Base-by-base conservation (phyloP, 2,329 filamentous ascomycete genomes). In the Hortaea sp. region DNA sequence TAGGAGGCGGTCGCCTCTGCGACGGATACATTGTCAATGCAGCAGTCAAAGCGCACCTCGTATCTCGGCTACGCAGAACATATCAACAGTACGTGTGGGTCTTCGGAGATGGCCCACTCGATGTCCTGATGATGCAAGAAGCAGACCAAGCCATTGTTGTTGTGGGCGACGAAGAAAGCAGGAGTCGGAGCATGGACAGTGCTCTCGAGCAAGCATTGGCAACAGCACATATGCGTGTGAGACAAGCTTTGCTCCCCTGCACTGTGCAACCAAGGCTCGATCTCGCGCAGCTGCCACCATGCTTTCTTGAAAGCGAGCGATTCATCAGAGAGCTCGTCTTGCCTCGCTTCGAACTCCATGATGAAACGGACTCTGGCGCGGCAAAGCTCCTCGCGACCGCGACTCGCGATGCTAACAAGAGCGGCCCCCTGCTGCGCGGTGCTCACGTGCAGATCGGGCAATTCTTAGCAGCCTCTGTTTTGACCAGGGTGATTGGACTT, bases 51-150 rank as follows among this genome's bases (percentile, higher is more conserved):
- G 70, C 62, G 1, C 54, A 53, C 0, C 38, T 82, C 27, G 74
- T 79, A 1, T 43, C 44, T 1, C 63, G 56, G 2, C 56, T 81
- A 13, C 63, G 60, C 43, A 28, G 64, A 0, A 12, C 12, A 0
- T 50, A 70, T 37, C 3, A 61, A 0, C 39, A 68, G 29, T 59
- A 69, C 35, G 72, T 81, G 12, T 72, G 66, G 58, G 79, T 76
- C 0, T 78, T 83, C 53, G 78, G 79, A 12, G 78, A 82, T 53
- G 77, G 78, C 51, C 67, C 67, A 0, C 49, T 81, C 5, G 80
- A 83, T 52, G 35, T 83, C 12, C 59, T 64, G 0, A 84, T 84
- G 79, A 51, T 83, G 9, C 51, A 50, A 2, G 53, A 62, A 31
- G 79, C 79, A 0, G 61, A 82, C 51, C 48, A 72, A 46, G 73